Evolutionary conservation across 75 land plant species (phyloP), one percentile per base, ranked within the genome.

Genomic region (Cupressus sempervirens): DNA sequence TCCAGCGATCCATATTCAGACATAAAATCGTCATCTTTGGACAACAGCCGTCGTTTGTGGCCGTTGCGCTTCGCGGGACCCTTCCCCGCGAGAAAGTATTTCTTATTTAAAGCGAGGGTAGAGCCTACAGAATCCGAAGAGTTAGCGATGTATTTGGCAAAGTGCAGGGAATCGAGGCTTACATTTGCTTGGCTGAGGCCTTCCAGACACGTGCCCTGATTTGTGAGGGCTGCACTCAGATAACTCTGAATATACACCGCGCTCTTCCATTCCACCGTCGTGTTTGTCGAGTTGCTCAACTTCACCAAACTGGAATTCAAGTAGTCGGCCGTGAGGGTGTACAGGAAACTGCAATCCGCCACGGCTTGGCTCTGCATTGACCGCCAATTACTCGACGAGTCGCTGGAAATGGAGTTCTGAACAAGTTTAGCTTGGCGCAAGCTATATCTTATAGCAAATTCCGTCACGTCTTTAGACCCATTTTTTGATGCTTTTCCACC

Each of bases 181-280:
- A n/a, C n/a, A n/a, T n/a, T n/a, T n/a, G n/a, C n/a, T n/a, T n/a
- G n/a, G n/a, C n/a, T n/a, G n/a, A n/a, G 87, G 23, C 90, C 91
- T 30, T 75, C 86, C 18, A 81, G 40, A 46, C 86, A 87, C 10
- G 88, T 87, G 53, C 13, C 80, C 46, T 79, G 88, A 40, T 56
- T 34, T 18, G 88, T 87, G 36, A 87, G 41, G 1, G 88, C 87
- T 6, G 88, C 41, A 50, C 88, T 87, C 45, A 86, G 34, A 82
- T 72, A 85, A 6, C 83, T 87, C 84, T 83, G 80, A 35, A 87
- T 38, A 43, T 52, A 45, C 80, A 23, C 86, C 0, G 48, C 46
- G 15, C 20, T 43, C 2, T 16, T 76, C 82, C 81, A 30, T 29
- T 41, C 10, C 30, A 77, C 29, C 8, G 13, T 20, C 1, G 67